Evolutionary conservation across 2,329 filamentous ascomycete species (phyloP).

Genomic region (Macrophomina phaseolina): DNA sequence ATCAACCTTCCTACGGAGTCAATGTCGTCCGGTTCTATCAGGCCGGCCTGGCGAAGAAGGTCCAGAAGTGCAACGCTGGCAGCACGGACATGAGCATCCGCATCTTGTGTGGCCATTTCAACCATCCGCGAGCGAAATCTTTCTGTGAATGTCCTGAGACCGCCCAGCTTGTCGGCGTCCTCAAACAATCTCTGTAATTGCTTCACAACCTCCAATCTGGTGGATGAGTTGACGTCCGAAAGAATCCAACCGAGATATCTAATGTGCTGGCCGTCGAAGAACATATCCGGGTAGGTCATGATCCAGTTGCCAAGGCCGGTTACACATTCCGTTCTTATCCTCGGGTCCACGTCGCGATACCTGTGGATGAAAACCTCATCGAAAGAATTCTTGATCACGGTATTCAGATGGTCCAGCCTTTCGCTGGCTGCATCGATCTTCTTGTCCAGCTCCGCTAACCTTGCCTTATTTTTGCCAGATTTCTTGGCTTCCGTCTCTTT

Average conservation of each 20-base stretch:
- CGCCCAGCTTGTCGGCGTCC: slow-evolving; percentile 75
- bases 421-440: slow-evolving; percentile 73
- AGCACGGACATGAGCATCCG: slow-evolving; percentile 79
- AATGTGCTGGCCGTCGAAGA: slow-evolving; percentile 88
- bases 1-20: slow-evolving; percentile 86
- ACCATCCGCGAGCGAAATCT: slow-evolving; percentile 85
- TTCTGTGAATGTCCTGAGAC: slow-evolving; percentile 89
- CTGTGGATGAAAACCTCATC: slow-evolving; percentile 93
- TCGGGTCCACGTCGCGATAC: slow-evolving; percentile 91
- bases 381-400: slow-evolving; percentile 82
- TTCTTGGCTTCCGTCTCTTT: slow-evolving; percentile 78
- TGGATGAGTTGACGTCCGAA: slow-evolving; percentile 76
- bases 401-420: slow-evolving; percentile 72
- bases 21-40: slow-evolving; percentile 90
- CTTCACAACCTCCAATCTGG: slow-evolving; percentile 83
- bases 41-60: slow-evolving; percentile 78
- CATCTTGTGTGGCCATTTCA: slow-evolving; percentile 89
- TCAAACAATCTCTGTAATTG: slow-evolving; percentile 82
- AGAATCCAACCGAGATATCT: slow-evolving; percentile 96
- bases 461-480: slow-evolving; percentile 76
- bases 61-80: slow-evolving; percentile 82
- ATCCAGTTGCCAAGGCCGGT: slow-evolving; percentile 90
- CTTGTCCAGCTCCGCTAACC: slow-evolving; percentile 74
- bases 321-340: slow-evolving; percentile 87
- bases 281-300: slow-evolving; percentile 78